These are phyloP conservation scores for Madurella fahalii DNA, from an alignment of 2,329 filamentous ascomycete genomes.

Conservation along the genomic window DNA sequence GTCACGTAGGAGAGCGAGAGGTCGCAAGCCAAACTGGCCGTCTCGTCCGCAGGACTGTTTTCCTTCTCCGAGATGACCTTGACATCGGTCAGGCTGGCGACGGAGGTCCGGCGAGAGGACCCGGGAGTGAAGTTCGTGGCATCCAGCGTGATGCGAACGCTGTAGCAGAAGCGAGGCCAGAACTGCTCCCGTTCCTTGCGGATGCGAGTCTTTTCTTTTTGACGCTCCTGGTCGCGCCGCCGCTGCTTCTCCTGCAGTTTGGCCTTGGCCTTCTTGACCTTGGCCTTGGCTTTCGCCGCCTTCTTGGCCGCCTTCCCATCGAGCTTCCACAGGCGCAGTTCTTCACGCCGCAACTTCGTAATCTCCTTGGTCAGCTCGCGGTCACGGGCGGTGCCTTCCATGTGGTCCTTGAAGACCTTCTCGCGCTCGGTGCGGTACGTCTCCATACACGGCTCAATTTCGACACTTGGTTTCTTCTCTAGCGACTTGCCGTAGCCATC, in stretches of 20 bases:
- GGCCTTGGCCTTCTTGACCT: constrained; percentile 34
- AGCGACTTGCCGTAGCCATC: constrained; percentile 38
- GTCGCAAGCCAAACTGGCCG: constrained; percentile 33
- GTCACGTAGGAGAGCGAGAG: constrained; percentile 59
- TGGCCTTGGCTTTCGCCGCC: constrained; percentile 30
- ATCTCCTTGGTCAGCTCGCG: constrained; percentile 35
- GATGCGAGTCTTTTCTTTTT: constrained; percentile 42
- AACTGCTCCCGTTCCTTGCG: constrained; percentile 42
- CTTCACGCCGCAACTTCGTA: constrained; percentile 31
- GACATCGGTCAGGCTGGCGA: constrained; percentile 49
- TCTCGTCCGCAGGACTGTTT: constrained; percentile 35
- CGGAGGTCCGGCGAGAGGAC: constrained; percentile 47
- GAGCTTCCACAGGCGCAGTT: constrained; percentile 28
- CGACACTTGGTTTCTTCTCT: constrained; percentile 31
- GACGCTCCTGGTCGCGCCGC: constrained; percentile 35
- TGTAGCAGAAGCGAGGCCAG: constrained; percentile 49
- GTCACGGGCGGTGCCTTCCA: constrained; percentile 30
- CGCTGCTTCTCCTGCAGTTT: constrained; percentile 30
- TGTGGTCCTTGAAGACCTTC: constrained; percentile 40
- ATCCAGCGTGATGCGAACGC: constrained; percentile 49
- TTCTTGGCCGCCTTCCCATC: constrained; percentile 27
- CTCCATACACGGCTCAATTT: constrained; percentile 37
- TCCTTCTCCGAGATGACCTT: constrained; percentile 50
- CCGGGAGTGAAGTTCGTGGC: constrained; percentile 35
- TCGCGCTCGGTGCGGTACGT: constrained; percentile 42